These are phyloP conservation scores for Sporisorium iseilematis-ciliati DNA, from an alignment of 1,284 basidiomycete species.

Conservation along the genomic window DNA sequence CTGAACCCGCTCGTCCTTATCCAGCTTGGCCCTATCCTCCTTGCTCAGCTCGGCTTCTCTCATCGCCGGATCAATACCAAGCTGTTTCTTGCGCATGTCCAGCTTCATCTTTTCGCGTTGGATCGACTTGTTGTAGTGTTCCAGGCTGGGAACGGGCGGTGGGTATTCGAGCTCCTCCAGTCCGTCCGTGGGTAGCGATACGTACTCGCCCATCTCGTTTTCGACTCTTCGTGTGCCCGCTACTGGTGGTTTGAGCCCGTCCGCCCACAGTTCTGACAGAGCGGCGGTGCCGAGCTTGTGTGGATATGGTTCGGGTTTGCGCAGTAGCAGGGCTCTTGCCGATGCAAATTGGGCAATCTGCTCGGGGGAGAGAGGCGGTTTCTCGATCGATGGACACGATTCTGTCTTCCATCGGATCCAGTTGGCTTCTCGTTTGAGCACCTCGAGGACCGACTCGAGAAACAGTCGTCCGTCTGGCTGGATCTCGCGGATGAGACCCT, in stretches of 20 bases:
- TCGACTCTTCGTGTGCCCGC: constrained; percentile 44
- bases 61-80: constrained; percentile 42
- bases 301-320: constrained; percentile 35
- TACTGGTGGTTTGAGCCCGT: constrained; percentile 54
- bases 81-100: constrained; percentile 50
- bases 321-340: constrained; percentile 33
- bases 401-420: constrained; percentile 68
- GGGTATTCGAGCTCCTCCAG: constrained; percentile 63
- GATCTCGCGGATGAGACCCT: constrained; percentile 55
- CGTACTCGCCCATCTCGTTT: constrained; percentile 57
- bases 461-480: constrained; percentile 56
- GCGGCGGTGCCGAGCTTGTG: constrained; percentile 63
- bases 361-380: constrained; percentile 44
- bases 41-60: constrained; percentile 29
- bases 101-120: constrained; percentile 52
- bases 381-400: constrained; percentile 63
- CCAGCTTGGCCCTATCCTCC: constrained; percentile 35
- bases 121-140: constrained; percentile 54
- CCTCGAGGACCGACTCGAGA: constrained; percentile 55
- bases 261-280: constrained; percentile 65
- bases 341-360: constrained; percentile 43
- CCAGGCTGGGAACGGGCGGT: constrained; percentile 51
- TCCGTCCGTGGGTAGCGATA: constrained; percentile 59
- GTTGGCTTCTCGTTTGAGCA: constrained; percentile 55
- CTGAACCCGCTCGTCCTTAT: constrained; percentile 36